Percentiles rank a stretch among this genome's conserved stretches.
phyloP scores from a whole-genome alignment of 2,329 filamentous ascomycete species.

The Balansia obtecta region DNA sequence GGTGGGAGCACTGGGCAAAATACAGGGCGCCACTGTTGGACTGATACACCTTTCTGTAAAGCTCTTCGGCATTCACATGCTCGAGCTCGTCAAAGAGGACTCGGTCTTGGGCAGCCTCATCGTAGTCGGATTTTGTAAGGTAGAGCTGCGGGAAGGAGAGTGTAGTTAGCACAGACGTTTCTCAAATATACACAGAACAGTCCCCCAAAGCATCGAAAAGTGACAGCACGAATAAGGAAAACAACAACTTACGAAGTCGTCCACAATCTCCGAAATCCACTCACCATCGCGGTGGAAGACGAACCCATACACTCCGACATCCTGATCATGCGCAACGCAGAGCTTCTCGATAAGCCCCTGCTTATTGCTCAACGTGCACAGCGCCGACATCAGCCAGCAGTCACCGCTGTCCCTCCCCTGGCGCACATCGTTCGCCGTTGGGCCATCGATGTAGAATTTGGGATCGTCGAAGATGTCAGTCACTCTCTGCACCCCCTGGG shows the following conservation, averaged over 20 bases:
- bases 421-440: constrained; percentile 63
- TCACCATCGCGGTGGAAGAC: constrained; percentile 73
- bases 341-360: constrained; percentile 57
- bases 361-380: constrained; percentile 67
- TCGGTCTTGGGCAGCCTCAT: constrained; percentile 39
- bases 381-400: constrained; percentile 75
- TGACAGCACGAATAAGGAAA: too few species aligned
- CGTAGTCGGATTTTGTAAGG: constrained; percentile 46
- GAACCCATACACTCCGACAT: constrained; percentile 73
- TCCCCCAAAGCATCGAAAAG: too few species aligned
- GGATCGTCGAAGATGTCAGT: constrained; percentile 65
- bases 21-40: constrained; percentile 64
- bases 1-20: constrained; percentile 62
- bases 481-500: constrained; percentile 54
- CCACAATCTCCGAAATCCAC: constrained; percentile 50
- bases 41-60: constrained; percentile 59
- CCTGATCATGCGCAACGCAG: constrained; percentile 60
- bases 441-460: constrained; percentile 65
- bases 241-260: constrained; percentile 32
- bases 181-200: too few species aligned
- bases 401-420: constrained; percentile 63
- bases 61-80: constrained; percentile 39
- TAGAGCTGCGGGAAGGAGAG: constrained; percentile 26
- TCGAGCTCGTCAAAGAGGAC: constrained; percentile 31
- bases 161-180: neutral